Evolutionary conservation across 2,329 filamentous ascomycete genomes (phyloP).

Genomic region (Polychaeton citri): DNA sequence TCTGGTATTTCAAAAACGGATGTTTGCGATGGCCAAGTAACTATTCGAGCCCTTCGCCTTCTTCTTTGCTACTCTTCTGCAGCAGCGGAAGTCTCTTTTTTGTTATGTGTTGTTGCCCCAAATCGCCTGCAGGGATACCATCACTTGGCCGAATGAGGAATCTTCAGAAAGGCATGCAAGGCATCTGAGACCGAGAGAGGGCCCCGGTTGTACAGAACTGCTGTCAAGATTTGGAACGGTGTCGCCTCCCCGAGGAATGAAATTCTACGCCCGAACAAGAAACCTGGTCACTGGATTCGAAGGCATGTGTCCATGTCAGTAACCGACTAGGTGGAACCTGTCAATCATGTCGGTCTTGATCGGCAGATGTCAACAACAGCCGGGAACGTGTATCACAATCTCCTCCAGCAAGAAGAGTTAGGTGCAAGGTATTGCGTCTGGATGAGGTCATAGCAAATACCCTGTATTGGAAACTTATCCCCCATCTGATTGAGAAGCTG

Average conservation of each 20-base stretch:
- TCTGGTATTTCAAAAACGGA: neutral
- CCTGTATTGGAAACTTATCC: too few relatives aligned
- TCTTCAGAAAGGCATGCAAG: neutral
- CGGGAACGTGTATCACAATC: too few relatives aligned
- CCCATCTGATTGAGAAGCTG: too few relatives aligned
- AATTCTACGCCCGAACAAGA: neutral
- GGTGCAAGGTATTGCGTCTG: too few relatives aligned
- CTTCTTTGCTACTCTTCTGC: neutral
- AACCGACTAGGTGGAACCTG: neutral
- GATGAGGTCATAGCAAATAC: too few relatives aligned
- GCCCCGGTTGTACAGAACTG: neutral
- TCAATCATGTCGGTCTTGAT: neutral
- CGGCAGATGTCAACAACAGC: too few relatives aligned
- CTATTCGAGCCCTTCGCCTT: neutral
- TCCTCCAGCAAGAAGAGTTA: too few relatives aligned
- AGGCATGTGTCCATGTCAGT: neutral
- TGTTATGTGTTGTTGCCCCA: neutral
- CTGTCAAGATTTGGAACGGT: slow-evolving; percentile 1
- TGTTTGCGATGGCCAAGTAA: neutral
- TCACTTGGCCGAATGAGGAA: too few relatives aligned
- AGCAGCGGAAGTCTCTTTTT: neutral
- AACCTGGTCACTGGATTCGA: neutral
- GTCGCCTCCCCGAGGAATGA: neutral
- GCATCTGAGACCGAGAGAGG: neutral
- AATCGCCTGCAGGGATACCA: too few relatives aligned